phyloP scores from a whole-genome alignment of 129 eudicot genomes.

The Centaurea solstitialis region DNA sequence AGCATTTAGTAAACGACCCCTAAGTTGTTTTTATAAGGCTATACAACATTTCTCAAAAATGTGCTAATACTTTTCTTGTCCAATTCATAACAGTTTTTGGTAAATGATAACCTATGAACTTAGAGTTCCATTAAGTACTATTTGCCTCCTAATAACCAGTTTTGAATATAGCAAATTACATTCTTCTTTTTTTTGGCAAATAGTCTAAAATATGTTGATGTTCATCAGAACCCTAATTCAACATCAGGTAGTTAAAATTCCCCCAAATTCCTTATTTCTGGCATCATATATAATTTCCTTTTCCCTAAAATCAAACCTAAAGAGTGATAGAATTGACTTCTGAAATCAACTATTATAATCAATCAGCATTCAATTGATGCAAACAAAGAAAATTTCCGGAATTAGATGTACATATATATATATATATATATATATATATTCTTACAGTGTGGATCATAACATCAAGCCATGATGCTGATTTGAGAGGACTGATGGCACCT shows the following conservation, averaged over 20 bases:
- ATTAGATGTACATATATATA: not conserved
- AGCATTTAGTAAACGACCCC: too few species aligned
- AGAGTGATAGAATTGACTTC: not conserved
- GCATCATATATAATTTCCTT: not conserved
- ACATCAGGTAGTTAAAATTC: not conserved
- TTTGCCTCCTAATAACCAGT: too few species aligned
- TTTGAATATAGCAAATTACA: not conserved
- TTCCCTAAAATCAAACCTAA: constrained; percentile 1
- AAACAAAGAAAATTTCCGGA: not conserved
- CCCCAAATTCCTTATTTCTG: not conserved
- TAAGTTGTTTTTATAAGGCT: too few species aligned
- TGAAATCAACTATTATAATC: constrained; percentile 1
- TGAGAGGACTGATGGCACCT: constrained; percentile 80
- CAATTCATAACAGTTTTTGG: too few species aligned
- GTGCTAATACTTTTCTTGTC: too few species aligned
- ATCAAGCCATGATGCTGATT: constrained; percentile 80
- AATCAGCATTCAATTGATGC: not conserved
- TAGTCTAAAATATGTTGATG: not conserved
- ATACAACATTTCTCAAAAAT: too few species aligned
- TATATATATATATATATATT: not conserved
- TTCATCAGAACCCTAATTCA: not conserved
- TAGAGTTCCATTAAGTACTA: too few species aligned
- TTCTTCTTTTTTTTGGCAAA: not conserved
- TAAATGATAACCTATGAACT: too few species aligned
- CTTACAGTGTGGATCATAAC: constrained; percentile 93